Base-by-base conservation (phyloP, 1,284 basidiomycete species). In the Tetrapyrgos nigripes region DNA sequence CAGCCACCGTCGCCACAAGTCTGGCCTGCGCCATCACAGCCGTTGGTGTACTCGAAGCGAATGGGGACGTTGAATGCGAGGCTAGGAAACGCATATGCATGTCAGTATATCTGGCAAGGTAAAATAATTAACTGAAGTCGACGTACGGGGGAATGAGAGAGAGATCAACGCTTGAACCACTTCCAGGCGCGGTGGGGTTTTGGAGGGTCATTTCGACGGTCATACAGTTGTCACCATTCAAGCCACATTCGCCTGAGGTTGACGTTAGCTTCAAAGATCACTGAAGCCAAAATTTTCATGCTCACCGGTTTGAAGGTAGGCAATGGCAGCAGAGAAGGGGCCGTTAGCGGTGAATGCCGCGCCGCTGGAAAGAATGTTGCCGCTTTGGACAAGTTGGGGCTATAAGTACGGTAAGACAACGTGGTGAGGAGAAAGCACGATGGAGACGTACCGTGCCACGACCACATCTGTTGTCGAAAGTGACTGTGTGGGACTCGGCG, bases 201-300 rank as follows among this genome's bases (percentile, higher is more conserved):
- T 31, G 27, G 4, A 54, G 27, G 21, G 53, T 54, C 5, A 47
- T 74, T 63, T 82, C 79, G 24, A 81, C 66, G 29, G 76, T 67
- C 1, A 75, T 77, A 62, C 80, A 82, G n/a, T 71, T 64, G 23
- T 80, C 78, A 35, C 79, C 80, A 58, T 82, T 79, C 60, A 77
- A 74, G 6, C 73, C 71, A 50, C 79, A 82, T 8, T 51, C 44
- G 19, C 71, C 73, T 70, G 11, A 3, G 13, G 19, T 4, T 48
- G 8, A 33, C 14, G 8, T 33, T 33, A 33, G 31, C 14, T 33
- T 33, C 31, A 14, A 33, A 14, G 31, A 33, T 33, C 31, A 33
- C 14, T 33, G 31, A 33, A 8, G 9, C 8, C 14, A 14, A 33
- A 33, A 8, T 8, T 14, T 33, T 33, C 31, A 14, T 8, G 31